Base-by-base conservation (phyloP, 176 grass and related monocot genomes). In the Alloteropsis semialata region DNA sequence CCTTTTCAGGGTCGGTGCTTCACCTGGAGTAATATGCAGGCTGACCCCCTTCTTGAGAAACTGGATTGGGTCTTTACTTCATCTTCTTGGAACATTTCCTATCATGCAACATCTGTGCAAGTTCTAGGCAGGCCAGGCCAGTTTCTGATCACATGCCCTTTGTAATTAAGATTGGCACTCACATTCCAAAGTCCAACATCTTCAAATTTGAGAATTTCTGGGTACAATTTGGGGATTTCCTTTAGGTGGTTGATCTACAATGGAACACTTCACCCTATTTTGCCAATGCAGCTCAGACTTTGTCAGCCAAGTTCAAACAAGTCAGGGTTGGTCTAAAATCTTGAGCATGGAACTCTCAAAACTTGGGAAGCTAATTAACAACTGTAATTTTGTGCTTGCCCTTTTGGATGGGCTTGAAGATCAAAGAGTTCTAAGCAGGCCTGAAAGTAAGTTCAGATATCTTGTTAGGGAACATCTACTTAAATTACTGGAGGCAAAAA, bases 121-220 rank as follows among this genome's bases (percentile, higher is more conserved):
- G 19, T 22, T 0, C 21, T 56, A 0, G 21, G 19, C 2, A 7
- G 22, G 0, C 19, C 19, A 0, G 0, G 1, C 0, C n/a, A n/a
- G n/a, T n/a, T n/a, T 56, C 53, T 2, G 53, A 56, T 24, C 53
- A 56, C 7, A 10, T 21, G 0, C 22, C 53, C 1, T 56, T 9
- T 24, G 21, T 56, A 8, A 22, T 56, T 8, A 56, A 1, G 2
- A 22, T 56, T 22, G 22, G 53, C 6, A 56, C 53, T 2, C 2
- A 21, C 0, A 24, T 56, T 3, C 53, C 53, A 8, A 56, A 24
- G 7, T 2, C 53, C 0, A 22, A 22, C 6, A 2, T 56, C 0
- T 56, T 56, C 21, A 1, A 8, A 3, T 56, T 56, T 56, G 53
- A 56, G 3, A 56, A 56, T 7, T 56, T 22, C 6, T 56, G 53